These are phyloP conservation scores for Cairneyella variabilis DNA, from an alignment of 495 filamentous ascomycete species.

Conservation along the genomic window DNA sequence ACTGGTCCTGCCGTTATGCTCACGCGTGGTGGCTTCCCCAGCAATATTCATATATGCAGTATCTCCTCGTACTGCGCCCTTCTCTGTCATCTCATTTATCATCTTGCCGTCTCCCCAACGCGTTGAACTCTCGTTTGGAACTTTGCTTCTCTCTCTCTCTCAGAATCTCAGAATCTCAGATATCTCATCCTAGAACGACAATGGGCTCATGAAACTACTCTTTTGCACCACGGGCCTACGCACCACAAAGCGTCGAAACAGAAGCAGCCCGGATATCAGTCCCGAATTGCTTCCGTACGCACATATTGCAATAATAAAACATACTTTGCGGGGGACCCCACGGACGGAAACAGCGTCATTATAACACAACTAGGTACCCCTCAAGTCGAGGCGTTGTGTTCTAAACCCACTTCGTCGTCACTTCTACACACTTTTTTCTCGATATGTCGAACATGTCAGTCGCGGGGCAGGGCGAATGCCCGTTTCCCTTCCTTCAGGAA, in stretches of 20 bases:
- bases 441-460: constrained; percentile 20
- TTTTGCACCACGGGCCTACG: constrained; percentile 13
- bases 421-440: no score
- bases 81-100: constrained; percentile 11
- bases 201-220: constrained; percentile 17
- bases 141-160: background rate
- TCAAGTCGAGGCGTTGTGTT: background rate
- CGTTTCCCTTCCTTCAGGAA: constrained; percentile 60
- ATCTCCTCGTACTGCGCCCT: background rate
- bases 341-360: background rate
- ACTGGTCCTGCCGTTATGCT: background rate
- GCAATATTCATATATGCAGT: background rate
- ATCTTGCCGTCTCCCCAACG: background rate
- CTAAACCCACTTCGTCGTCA: background rate
- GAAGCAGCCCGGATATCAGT: constrained; percentile 1
- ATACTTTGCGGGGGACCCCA: background rate
- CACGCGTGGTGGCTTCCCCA: constrained; percentile 10
- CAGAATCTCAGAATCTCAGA: background rate
- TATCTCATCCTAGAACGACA: background rate
- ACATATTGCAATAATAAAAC: background rate
- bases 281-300: background rate
- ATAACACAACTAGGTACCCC: background rate
- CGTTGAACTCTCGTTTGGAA: background rate
- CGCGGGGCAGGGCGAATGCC: constrained; percentile 46
- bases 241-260: constrained; percentile 22